Conservation (phyloP, 768 basidiomycete species). For the Lactifluus subvellereus region DNA sequence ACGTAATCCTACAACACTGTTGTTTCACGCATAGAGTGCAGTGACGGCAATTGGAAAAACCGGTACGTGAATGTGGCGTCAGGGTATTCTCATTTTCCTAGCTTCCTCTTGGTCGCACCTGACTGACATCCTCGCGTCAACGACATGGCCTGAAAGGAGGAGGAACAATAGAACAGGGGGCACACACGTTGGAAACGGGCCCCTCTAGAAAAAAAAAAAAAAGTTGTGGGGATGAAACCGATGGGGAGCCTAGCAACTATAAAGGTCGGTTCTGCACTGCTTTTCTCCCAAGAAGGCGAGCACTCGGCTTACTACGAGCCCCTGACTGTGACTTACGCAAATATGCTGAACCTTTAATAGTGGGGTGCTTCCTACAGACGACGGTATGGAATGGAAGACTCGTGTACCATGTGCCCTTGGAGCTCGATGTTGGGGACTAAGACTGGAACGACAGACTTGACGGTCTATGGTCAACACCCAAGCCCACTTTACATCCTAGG, state of each 20-base stretch:
- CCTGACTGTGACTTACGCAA: conserved; percentile 2
- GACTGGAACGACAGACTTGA: neutral
- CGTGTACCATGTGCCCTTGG: neutral
- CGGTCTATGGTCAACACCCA: neutral
- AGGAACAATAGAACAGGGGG: neutral
- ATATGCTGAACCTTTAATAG: neutral
- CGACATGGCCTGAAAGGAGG: conserved; percentile 11
- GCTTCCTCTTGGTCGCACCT: neutral
- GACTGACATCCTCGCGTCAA: neutral
- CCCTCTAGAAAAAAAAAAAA: neutral
- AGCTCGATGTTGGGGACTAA: neutral
- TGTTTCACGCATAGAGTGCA: conserved; percentile 1
- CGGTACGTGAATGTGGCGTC: conserved; percentile 14
- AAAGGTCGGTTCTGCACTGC: conserved; percentile 17
- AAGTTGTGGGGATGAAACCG: neutral
- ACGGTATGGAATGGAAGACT: neutral
- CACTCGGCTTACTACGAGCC: neutral
- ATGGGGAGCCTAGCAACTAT: neutral
- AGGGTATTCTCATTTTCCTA: neutral
- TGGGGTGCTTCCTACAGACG: neutral
- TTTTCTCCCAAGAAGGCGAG: conserved; percentile 6
- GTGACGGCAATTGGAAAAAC: conserved; percentile 2
- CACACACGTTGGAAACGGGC: neutral
- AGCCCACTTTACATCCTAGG: neutral
- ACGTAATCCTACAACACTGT: conserved; percentile 1